These are phyloP conservation scores for Chlamydomonas schloesseri DNA, from an alignment of 139 green algal species.

Conservation along the genomic window DNA sequence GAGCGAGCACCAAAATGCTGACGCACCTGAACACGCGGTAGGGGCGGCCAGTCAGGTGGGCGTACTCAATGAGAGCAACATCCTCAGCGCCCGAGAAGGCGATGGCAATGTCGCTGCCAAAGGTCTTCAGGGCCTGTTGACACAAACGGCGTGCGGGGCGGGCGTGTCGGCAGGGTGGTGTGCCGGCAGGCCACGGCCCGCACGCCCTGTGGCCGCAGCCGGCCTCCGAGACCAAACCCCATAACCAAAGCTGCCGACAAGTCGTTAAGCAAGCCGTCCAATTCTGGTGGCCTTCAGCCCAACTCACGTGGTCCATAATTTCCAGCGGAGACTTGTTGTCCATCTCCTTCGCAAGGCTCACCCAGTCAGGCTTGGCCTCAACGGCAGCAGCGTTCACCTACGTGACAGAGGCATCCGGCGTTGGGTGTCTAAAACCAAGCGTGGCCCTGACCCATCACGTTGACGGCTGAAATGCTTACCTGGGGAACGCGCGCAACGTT, in stretches of 20 bases:
- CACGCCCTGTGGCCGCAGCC: no score
- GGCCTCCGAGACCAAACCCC: no score
- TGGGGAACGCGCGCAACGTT: constrained; percentile 14
- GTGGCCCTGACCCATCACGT: background rate
- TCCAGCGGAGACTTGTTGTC: constrained; percentile 89
- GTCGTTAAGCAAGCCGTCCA: no score
- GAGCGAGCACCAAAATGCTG: no score
- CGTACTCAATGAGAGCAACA: constrained; percentile 98
- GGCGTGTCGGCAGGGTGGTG: background rate
- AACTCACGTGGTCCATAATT: constrained; percentile 93
- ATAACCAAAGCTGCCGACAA: no score
- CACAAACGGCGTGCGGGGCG: background rate
- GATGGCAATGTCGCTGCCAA: constrained; percentile 92
- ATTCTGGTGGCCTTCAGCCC: no score
- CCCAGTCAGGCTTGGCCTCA: constrained; percentile 66
- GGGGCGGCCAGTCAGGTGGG: constrained; percentile 92
- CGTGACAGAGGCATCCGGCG: background rate
- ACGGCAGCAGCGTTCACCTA: constrained; percentile 56
- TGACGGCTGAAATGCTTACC: constrained; percentile 7
- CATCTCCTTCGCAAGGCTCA: constrained; percentile 69
- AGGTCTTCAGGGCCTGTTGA: constrained; percentile 86
- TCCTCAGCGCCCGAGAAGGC: constrained; percentile 97
- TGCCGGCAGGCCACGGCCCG: no score
- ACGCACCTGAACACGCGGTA: constrained; percentile 95
- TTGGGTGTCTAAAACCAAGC: background rate